Evolutionary conservation across 768 basidiomycete genomes (phyloP), one percentile per base, ranked within the genome.

Genomic region (Mycena indigotica): DNA sequence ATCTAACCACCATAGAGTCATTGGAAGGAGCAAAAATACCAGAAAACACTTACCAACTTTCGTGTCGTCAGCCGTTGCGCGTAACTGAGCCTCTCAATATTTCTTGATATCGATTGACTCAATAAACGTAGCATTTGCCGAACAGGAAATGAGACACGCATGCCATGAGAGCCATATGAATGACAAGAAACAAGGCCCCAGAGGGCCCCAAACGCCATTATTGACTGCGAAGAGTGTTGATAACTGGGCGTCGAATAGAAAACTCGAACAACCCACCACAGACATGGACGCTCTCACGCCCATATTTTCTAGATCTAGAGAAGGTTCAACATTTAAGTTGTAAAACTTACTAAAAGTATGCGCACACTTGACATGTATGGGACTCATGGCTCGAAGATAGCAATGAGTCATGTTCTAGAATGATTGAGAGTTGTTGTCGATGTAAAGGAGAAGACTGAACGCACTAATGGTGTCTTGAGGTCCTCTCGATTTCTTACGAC

Each of bases 161-260:
- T 90, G n/a, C 91, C 90, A 59, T 81, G 78, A 12, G 76, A 59
- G 1, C 91, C 91, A 62, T 92, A 94, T 0, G 86, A 84, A 67
- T 91, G 90, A 65, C 88, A 90, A 4, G 86, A 80, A 50, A 91
- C 84, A 12, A 93, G 76, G 32, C 91, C 91, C 91, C 91, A 94
- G 1, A 93, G 74, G 19, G 83, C 76, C 28, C 85, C 88, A 63
- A 91, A 94, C 0, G 88, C 87, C 71, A 89, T 81, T 63, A 93
- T 88, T 4, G 89, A 91, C 86, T 88, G 53, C 6, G n/a, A 5
- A 29, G 19, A 41, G 53, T 40, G n/a, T 8, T 32, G 21, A 48
- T 21, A 30, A 50, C 24, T 29, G 50, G 61, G 52, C 17, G n/a
- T 13, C 44, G 13, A 6, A 39, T 54, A 17, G 28, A 25, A 45